Percentiles rank a stretch among this genome's conserved stretches.
phyloP scores from a whole-genome alignment of 1,139 yeast genomes.

The Kodamaea arcana region DNA sequence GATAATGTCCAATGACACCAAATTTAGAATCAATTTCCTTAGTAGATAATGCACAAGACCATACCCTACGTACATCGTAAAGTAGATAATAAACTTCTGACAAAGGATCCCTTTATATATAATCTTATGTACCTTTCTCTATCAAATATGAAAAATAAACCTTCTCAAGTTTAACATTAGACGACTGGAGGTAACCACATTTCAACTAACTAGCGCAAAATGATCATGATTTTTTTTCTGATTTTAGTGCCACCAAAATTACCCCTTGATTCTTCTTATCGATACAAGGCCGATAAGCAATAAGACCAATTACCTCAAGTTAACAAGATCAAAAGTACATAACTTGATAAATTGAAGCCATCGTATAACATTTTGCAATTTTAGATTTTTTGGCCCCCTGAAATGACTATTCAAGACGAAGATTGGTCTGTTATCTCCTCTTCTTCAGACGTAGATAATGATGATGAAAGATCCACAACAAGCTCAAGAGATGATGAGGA shows the following conservation, averaged over 20 bases:
- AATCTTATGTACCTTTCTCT: too few relatives aligned
- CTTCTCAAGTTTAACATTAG: too few relatives aligned
- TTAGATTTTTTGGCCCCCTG: background rate
- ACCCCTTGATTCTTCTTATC: background rate
- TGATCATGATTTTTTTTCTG: background rate
- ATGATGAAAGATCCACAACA: slow-evolving; percentile 30
- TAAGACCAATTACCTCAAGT: background rate
- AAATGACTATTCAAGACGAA: slow-evolving; percentile 19
- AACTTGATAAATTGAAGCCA: background rate
- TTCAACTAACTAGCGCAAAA: too few relatives aligned
- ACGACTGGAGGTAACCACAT: too few relatives aligned
- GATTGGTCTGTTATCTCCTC: slow-evolving; percentile 48
- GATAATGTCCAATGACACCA: too few relatives aligned
- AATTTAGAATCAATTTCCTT: too few relatives aligned
- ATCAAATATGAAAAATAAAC: too few relatives aligned
- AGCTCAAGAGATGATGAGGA: slow-evolving; percentile 3
- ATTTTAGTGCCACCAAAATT: background rate
- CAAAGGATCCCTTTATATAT: too few relatives aligned
- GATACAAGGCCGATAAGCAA: background rate
- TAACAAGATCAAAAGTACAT: background rate
- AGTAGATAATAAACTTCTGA: too few relatives aligned
- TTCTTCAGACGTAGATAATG: slow-evolving; percentile 34
- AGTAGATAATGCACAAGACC: too few relatives aligned
- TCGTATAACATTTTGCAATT: background rate
- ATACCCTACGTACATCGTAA: too few relatives aligned